Evolutionary conservation across 352 stramenopile genomes (phyloP), one percentile per base, ranked within the genome.

Genomic region (Phytophthora ramorum): DNA sequence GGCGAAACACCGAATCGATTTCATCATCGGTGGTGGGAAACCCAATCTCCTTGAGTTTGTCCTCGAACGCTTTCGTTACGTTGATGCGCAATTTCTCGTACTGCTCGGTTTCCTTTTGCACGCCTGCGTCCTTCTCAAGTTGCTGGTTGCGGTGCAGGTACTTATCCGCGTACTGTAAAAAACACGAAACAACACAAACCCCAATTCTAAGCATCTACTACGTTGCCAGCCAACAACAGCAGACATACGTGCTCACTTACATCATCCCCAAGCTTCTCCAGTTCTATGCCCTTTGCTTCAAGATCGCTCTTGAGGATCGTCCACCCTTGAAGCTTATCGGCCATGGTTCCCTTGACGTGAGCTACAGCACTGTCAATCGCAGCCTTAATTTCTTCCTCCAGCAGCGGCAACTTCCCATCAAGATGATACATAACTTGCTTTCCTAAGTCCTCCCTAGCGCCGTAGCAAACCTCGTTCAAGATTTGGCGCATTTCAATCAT

Each of bases 401-500:
- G 45, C 32, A 91, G 63, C 6, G 83, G 83, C 16, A 94, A 65
- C 46, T 94, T 92, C 1, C 81, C 83, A 47, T 94, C 81, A 26
- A 94, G 64, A n/a, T 65, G 76, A 14, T 78, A 72, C 40, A 69
- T 72, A 17, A 91, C 62, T 58, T 93, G 83, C 44, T 87, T 90
- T 12, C 66, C 71, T 45, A 94, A 61, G 28, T 91, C 79, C 53
- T 92, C 80, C 16, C 83, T 79, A 20, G 80, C 82, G 4, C 69
- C 73, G 45, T 76, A 92, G 26, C 79, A 85, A 6, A 88, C 71
- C 24, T 94, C 83, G 45, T 78, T 90, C 37, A 94, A 34, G 46
- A 94, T 89, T 32, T 92, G 85, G 0, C 80, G 81, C 54, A 94
- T 87, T 57, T 94, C 85, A 20, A 92, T 76, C 48, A 89, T 82